These are phyloP conservation scores for Starmera stellimalicola DNA, from an alignment of 1,139 yeast species.

Conservation along the genomic window DNA sequence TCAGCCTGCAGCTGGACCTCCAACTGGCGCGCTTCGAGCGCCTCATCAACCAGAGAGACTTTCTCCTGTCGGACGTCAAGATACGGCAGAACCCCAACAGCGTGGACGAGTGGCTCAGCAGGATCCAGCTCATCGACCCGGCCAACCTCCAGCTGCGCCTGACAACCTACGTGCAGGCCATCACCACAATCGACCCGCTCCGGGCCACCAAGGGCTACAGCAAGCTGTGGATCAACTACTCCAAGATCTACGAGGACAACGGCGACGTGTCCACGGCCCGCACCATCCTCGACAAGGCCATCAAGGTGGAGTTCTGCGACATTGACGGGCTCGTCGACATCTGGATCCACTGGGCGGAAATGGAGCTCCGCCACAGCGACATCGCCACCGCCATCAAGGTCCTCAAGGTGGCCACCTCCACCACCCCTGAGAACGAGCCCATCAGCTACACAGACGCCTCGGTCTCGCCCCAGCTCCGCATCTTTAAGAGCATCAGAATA, in stretches of 20 bases:
- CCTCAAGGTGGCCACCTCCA: constrained; percentile 39
- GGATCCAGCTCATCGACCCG: constrained; percentile 35
- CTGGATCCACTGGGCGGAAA: constrained; percentile 68
- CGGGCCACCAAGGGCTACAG: constrained; percentile 36
- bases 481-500: constrained; percentile 50
- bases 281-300: constrained; percentile 53
- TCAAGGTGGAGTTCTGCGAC: constrained; percentile 58
- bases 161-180: constrained; percentile 55
- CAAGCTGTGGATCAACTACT: constrained; percentile 62
- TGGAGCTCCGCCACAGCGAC: constrained; percentile 43
- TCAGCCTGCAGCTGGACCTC: constrained; percentile 25
- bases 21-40: constrained; percentile 45
- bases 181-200: constrained; percentile 57
- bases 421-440: constrained; percentile 11
- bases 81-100: constrained; percentile 55
- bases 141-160: constrained; percentile 30
- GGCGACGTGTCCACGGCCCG: constrained; percentile 54
- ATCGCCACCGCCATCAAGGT: constrained; percentile 44
- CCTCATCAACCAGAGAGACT: constrained; percentile 44
- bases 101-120: constrained; percentile 59
- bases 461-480: constrained; percentile 45
- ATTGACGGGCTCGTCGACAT: constrained; percentile 58
- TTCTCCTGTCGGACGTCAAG: constrained; percentile 56
- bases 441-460: constrained; percentile 19
- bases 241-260: constrained; percentile 49